Percentiles rank a stretch among this genome's conserved stretches.
Evolutionary conservation across 169 alveolate genomes (phyloP).

Genomic region (Plasmodium cynomolgi): DNA sequence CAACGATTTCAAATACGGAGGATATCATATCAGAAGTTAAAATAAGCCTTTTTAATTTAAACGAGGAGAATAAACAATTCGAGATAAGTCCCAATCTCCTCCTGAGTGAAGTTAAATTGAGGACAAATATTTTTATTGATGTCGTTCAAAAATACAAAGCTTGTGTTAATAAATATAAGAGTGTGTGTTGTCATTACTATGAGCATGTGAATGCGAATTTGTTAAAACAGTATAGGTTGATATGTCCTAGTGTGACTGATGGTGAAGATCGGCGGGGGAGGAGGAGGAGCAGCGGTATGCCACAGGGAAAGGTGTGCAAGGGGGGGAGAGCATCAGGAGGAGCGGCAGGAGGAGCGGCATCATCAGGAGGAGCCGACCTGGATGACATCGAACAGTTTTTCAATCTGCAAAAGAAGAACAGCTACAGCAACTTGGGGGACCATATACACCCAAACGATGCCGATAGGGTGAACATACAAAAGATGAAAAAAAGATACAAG

Average conservation of each 20-base stretch:
- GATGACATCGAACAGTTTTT: slow-evolving; percentile 26
- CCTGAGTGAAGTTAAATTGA: slow-evolving; percentile 47
- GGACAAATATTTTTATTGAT: slow-evolving; percentile 48
- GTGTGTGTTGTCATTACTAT: slow-evolving; percentile 44
- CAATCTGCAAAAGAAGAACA: slow-evolving; percentile 9
- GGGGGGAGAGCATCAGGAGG: neutral
- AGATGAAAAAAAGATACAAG: slow-evolving; percentile 35
- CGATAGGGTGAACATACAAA: slow-evolving; percentile 36
- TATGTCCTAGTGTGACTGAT: slow-evolving; percentile 29
- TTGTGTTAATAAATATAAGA: slow-evolving; percentile 49
- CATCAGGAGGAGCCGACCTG: neutral
- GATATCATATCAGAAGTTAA: slow-evolving; percentile 4
- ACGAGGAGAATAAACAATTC: slow-evolving; percentile 15
- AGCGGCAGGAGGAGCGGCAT: neutral
- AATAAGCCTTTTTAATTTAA: neutral
- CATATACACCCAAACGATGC: neutral
- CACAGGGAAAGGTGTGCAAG: neutral
- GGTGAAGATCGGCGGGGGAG: neutral
- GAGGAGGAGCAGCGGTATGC: neutral
- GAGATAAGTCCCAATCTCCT: slow-evolving; percentile 11
- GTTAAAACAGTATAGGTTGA: slow-evolving; percentile 37
- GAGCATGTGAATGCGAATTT: slow-evolving; percentile 51
- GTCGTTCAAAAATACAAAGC: slow-evolving; percentile 43
- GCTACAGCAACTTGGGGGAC: neutral
- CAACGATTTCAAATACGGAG: slow-evolving; percentile 14